A percentile compares a stretch with the other conserved stretches of the same genome.
Conservation (phyloP, 2,329 filamentous ascomycete species). For the Neofusicoccum parvum region DNA sequence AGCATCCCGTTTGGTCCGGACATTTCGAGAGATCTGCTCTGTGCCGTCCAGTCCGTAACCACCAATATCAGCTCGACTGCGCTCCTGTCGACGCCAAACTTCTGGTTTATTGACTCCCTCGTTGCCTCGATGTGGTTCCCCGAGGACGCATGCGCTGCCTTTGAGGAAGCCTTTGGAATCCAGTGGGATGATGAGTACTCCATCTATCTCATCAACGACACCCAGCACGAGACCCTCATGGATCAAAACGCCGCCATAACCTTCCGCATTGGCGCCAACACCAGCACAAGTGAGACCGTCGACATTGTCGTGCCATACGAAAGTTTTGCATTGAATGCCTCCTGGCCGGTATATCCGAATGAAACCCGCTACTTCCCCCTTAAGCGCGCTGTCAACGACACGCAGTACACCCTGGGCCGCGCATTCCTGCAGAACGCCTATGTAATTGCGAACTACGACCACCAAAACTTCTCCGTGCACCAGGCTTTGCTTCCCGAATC, state of each 20-base stretch:
- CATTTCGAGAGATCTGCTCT: constrained; percentile 32
- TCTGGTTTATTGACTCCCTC: constrained; percentile 40
- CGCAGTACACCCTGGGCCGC: constrained; percentile 41
- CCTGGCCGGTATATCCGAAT: constrained; percentile 28
- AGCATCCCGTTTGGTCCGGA: constrained; percentile 32
- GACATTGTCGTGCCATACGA: constrained; percentile 41
- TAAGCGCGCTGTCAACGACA: constrained; percentile 39
- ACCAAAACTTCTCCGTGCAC: constrained; percentile 44
- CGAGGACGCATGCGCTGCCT: constrained; percentile 33
- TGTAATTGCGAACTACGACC: constrained; percentile 41
- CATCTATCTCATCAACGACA: constrained; percentile 43
- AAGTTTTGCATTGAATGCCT: constrained; percentile 40
- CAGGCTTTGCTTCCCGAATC: constrained; percentile 57
- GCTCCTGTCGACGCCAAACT: constrained; percentile 31
- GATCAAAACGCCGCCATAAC: constrained; percentile 35
- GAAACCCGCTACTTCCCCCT: constrained; percentile 41
- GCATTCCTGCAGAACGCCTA: constrained; percentile 47
- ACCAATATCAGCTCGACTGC: constrained; percentile 35
- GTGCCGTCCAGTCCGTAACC: constrained; percentile 31
- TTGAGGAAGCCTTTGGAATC: constrained; percentile 42
- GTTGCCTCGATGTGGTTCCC: constrained; percentile 47
- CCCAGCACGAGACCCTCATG: constrained; percentile 34
- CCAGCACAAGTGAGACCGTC: constrained; percentile 28
- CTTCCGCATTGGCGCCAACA: constrained; percentile 34
- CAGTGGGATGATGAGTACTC: constrained; percentile 37